These are phyloP conservation scores for Salix suchowensis DNA, from an alignment of 345 rosid genomes.

Conservation along the genomic window DNA sequence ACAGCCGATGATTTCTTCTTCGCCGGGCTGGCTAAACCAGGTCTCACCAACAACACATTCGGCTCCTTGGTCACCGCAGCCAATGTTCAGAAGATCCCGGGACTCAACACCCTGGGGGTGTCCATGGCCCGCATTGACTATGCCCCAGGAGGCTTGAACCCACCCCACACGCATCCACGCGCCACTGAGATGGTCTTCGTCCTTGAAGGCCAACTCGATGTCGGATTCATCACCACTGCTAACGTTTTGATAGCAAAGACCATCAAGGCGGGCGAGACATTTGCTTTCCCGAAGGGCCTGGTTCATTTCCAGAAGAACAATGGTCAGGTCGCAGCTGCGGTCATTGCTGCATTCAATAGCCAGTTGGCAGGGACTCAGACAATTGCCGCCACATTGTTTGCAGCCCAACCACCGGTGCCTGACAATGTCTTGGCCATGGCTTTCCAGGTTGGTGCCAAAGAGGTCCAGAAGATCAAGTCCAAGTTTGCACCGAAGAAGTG, in stretches of 20 bases:
- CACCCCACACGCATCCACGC: slow-evolving; percentile 33
- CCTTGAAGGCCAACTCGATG: slow-evolving; percentile 22
- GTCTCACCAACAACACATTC: slow-evolving; percentile 11
- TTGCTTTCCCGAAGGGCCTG: slow-evolving; percentile 21
- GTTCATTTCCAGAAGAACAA: slow-evolving; percentile 30
- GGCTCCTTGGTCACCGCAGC: slow-evolving; percentile 17
- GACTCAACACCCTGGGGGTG: slow-evolving; percentile 29
- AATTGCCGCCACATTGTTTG: slow-evolving; percentile 16
- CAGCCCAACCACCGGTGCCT: slow-evolving; percentile 21
- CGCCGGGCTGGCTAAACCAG: slow-evolving; percentile 10
- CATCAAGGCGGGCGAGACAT: slow-evolving; percentile 17
- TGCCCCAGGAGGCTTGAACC: slow-evolving; percentile 24
- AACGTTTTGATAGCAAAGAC: slow-evolving; percentile 17
- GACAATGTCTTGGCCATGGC: slow-evolving; percentile 19
- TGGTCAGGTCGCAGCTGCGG: slow-evolving; percentile 9
- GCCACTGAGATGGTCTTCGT: slow-evolving; percentile 27
- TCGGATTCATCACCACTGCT: slow-evolving; percentile 29
- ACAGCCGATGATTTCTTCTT: slow-evolving; percentile 23
- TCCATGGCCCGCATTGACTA: slow-evolving; percentile 28
- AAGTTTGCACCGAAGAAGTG: slow-evolving; percentile 22
- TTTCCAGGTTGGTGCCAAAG: slow-evolving; percentile 19
- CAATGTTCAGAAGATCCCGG: slow-evolving; percentile 21
- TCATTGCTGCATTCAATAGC: slow-evolving; percentile 28
- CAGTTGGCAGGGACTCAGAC: slow-evolving; percentile 30
- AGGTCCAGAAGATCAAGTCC: slow-evolving; percentile 19